Conservation (phyloP, 805 yeast species). For the Cyberlindnera maritima region DNA sequence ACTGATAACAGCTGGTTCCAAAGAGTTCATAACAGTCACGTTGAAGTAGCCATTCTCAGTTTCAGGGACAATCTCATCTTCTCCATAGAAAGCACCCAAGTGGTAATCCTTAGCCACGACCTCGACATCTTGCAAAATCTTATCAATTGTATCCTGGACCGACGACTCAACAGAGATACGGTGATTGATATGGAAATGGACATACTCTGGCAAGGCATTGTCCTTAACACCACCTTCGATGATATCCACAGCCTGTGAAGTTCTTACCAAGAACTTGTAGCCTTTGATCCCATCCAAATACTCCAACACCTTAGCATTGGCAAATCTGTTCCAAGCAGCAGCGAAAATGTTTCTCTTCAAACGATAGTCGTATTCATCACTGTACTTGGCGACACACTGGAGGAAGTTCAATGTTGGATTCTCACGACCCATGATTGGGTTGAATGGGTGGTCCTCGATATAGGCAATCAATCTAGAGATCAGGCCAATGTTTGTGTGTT, state of each 20-base stretch:
- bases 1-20: constrained; percentile 54
- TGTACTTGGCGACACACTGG: constrained; percentile 61
- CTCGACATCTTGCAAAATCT: constrained; percentile 32
- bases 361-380: constrained; percentile 17
- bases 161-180: constrained; percentile 51
- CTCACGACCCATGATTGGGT: constrained; percentile 39
- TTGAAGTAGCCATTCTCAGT: constrained; percentile 41
- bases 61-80: constrained; percentile 11
- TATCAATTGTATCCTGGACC: constrained; percentile 30
- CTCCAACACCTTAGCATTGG: constrained; percentile 37
- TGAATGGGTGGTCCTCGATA: constrained; percentile 55
- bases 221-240: constrained; percentile 63
- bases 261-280: constrained; percentile 36
- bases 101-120: constrained; percentile 41
- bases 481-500: constrained; percentile 71
- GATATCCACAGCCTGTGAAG: constrained; percentile 49
- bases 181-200: constrained; percentile 49
- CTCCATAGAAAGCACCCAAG: constrained; percentile 25
- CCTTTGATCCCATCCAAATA: constrained; percentile 28
- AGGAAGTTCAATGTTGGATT: constrained; percentile 56
- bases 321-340: constrained; percentile 32
- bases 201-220: constrained; percentile 66
- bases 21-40: constrained; percentile 15
- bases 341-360: constrained; percentile 32
- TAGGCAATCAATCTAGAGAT: constrained; percentile 50